phyloP scores from a whole-genome alignment of 148 eudicot species.

The Beta vulgaris region DNA sequence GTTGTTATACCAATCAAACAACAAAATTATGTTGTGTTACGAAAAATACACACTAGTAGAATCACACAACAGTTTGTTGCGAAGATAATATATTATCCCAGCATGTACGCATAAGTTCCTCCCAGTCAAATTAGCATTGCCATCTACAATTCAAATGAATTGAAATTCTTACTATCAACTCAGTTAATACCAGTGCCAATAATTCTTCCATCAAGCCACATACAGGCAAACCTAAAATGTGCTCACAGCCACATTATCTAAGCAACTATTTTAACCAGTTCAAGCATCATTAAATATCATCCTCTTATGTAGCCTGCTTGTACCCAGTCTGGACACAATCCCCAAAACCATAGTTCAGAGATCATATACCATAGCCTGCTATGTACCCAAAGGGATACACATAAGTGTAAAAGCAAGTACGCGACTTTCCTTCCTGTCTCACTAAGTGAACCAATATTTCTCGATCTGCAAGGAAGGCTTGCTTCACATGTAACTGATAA shows the following conservation, averaged over 20 bases:
- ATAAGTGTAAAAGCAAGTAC: background rate
- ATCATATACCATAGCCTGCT: background rate
- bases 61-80: background rate
- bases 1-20: background rate
- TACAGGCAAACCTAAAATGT: background rate
- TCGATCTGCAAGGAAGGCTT: background rate
- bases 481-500: background rate
- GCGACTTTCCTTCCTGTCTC: background rate
- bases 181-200: background rate
- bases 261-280: background rate
- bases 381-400: background rate
- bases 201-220: constrained; percentile 1
- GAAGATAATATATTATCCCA: background rate
- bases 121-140: background rate
- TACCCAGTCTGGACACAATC: no score
- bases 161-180: background rate
- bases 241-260: background rate
- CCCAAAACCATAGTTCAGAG: background rate
- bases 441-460: background rate
- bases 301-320: no score
- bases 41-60: background rate
- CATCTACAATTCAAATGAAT: background rate
- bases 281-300: background rate
- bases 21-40: background rate
- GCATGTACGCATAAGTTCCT: background rate